A percentile compares a stretch with the other conserved stretches of the same genome.
phyloP scores from a whole-genome alignment of 306 rosid genomes.

The Neltuma alba region DNA sequence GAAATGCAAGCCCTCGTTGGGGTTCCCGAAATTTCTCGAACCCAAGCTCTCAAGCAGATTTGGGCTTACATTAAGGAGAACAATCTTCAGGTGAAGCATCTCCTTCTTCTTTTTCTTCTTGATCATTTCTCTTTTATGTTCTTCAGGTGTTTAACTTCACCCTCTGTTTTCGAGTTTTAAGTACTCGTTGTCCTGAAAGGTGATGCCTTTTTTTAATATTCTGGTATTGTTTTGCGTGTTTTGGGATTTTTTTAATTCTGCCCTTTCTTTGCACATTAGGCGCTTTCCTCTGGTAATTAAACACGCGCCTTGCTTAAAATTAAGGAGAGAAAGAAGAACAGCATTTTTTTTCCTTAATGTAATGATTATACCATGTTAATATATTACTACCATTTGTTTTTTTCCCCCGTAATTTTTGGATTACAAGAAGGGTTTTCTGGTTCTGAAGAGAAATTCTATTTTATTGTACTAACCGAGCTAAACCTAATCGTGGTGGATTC shows the following conservation, averaged over 20 bases:
- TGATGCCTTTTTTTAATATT: not conserved
- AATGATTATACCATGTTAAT: not conserved
- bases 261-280: not conserved
- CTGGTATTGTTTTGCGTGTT: not conserved
- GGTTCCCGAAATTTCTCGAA: slow-evolving; percentile 80
- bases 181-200: not conserved
- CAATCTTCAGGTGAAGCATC: slow-evolving; percentile 77
- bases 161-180: not conserved
- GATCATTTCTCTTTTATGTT: not conserved
- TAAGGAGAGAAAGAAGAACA: not conserved
- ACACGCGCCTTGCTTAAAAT: not conserved
- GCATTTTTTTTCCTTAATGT: not conserved
- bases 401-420: not conserved
- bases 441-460: not conserved
- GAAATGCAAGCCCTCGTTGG: slow-evolving; percentile 92
- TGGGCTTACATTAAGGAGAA: slow-evolving; percentile 95
- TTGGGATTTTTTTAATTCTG: not conserved
- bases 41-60: slow-evolving; percentile 86
- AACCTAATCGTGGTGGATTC: not conserved
- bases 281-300: not conserved
- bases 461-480: not conserved
- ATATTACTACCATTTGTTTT: not conserved
- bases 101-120: not conserved
- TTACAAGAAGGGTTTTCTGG: not conserved
- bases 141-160: not conserved